Evolutionary conservation across 2,329 filamentous ascomycete genomes (phyloP).

Genomic region (Aaosphaeria pasadenensis): DNA sequence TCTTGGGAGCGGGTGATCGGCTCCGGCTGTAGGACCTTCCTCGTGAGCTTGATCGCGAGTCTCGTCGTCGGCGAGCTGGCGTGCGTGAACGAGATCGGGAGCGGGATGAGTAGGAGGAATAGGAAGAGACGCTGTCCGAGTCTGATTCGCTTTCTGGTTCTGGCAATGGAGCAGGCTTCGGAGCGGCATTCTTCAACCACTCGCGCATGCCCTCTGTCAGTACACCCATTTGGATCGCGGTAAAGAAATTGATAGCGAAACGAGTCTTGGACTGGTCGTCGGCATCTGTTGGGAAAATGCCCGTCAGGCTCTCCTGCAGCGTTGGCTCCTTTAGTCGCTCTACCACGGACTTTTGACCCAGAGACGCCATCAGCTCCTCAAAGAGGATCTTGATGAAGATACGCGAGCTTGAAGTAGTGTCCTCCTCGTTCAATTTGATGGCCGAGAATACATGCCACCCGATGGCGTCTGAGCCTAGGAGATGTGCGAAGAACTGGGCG

Average conservation of each 20-base stretch:
- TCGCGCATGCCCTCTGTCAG: slow-evolving; percentile 96
- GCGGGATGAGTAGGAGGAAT: slow-evolving; percentile 29
- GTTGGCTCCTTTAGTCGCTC: slow-evolving; percentile 72
- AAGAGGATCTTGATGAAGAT: slow-evolving; percentile 99
- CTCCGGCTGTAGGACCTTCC: slow-evolving; percentile 28
- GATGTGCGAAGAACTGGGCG: slow-evolving; percentile 88
- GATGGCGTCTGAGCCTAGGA: slow-evolving; percentile 83
- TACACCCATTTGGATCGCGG: slow-evolving; percentile 91
- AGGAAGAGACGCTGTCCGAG: slow-evolving; percentile 30
- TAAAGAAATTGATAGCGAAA: slow-evolving; percentile 99
- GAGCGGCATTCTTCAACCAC: slow-evolving; percentile 75
- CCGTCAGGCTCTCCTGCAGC: slow-evolving; percentile 73
- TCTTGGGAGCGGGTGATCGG: slow-evolving; percentile 21
- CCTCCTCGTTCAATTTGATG: slow-evolving; percentile 91
- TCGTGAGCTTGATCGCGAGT: slow-evolving; percentile 20
- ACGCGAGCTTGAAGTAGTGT: slow-evolving; percentile 92
- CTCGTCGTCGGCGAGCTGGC: slow-evolving; percentile 12
- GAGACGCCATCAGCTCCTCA: slow-evolving; percentile 82
- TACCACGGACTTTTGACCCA: slow-evolving; percentile 78
- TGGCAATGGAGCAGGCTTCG: slow-evolving; percentile 68
- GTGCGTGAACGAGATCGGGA: slow-evolving; percentile 15
- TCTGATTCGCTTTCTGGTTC: slow-evolving; percentile 34
- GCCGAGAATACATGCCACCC: slow-evolving; percentile 86
- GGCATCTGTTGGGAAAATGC: slow-evolving; percentile 84
- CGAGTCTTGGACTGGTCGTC: slow-evolving; percentile 87